Evolutionary conservation across 495 filamentous ascomycete genomes (phyloP), one percentile per base, ranked within the genome.

Genomic region (Hypoxylon cercidicola): DNA sequence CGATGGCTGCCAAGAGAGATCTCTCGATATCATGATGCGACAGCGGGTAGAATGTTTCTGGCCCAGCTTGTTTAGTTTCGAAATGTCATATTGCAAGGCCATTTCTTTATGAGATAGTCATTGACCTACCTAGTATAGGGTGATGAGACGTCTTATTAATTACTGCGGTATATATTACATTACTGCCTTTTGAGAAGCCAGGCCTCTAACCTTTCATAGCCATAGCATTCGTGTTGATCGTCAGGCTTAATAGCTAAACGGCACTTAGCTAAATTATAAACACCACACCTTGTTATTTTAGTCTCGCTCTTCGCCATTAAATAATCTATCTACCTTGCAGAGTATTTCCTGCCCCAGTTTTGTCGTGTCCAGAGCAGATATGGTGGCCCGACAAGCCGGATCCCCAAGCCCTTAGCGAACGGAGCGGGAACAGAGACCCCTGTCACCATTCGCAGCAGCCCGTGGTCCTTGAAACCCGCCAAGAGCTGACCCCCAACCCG

Each of bases 381-480:
- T 11, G 8, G 1, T 28, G 34, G 48, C 35, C 62, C 55, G 50
- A 60, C 19, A 11, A 62, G 48, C 53, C 54, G 53, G 59, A 44
- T 62, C 64, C 64, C 54, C 58, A 53, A 44, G 48, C 37, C 41
- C 57, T 48, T 62, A 19, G 21, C 37, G 21, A 47, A 45, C 41
- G 53, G 10, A 47, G 52, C 18, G 23, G 23, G 41, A 67, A 45
- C 47, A 30, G 16, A 37, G 16, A 69, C 53, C 60, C 55, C 45
- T 60, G 61, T 39, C 23, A 39, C 44, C 43, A 18, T 35, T 52
- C 30, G 32, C 12, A 30, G 44, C 23, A 30, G 11, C n/a, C 7
- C 43, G 32, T 30, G 25, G 20, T 43, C 58, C 51, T 66, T 59
- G 62, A 72, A 72, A 72, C 66, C 52, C 55, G 66, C 61, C 60